A percentile compares a stretch with the other conserved stretches of the same genome.
Evolutionary conservation across 495 filamentous ascomycete genomes (phyloP).

Genomic region (Neurospora tetrasperma): DNA sequence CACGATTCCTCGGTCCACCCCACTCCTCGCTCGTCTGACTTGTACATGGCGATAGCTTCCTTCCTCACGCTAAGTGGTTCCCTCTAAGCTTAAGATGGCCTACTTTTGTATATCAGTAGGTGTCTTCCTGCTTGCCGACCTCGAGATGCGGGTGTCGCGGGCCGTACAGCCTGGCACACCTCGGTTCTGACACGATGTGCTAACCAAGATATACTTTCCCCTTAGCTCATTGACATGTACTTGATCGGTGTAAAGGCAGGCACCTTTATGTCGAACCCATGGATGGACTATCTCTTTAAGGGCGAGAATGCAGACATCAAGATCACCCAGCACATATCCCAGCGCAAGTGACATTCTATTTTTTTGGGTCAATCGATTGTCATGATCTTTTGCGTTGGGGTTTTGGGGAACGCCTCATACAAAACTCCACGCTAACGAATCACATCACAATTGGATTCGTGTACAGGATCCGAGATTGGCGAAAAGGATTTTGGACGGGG

Average conservation of each 20-base stretch:
- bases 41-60: background rate
- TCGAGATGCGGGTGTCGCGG: background rate
- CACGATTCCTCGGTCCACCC: too few species aligned
- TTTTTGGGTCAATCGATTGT: background rate
- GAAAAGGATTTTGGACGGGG: background rate
- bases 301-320: background rate
- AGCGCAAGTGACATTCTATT: background rate
- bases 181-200: background rate
- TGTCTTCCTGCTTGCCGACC: background rate
- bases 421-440: background rate
- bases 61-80: background rate
- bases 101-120: background rate
- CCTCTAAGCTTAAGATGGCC: background rate
- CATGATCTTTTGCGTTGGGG: background rate
- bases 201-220: background rate
- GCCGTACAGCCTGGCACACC: background rate
- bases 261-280: background rate
- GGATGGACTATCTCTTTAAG: background rate
- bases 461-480: background rate
- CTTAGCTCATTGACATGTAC: background rate
- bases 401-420: background rate
- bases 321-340: background rate
- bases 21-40: background rate
- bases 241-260: background rate
- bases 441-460: background rate